Conservation (phyloP, 208 protist species). For the Blastocrithidia nonstop region DNA sequence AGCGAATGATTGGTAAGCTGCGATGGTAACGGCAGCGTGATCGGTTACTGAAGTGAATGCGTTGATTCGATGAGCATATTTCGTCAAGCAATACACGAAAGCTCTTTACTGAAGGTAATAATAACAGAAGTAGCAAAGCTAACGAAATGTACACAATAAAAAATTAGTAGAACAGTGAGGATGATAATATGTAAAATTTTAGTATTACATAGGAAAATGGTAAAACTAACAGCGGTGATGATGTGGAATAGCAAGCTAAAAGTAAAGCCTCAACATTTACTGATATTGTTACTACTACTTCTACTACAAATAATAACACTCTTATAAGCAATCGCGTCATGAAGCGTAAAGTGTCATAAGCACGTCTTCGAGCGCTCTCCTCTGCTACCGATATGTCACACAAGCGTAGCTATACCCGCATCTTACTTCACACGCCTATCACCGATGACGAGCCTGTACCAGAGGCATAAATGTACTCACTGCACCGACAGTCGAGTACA, state of each 20-base stretch:
- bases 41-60: background rate
- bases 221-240: too few relatives aligned
- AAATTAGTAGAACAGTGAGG: too few relatives aligned
- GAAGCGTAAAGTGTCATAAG: conserved; percentile 28
- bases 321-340: too few relatives aligned
- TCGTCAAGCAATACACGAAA: background rate
- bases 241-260: too few relatives aligned
- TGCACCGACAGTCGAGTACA: conserved; percentile 19
- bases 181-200: too few relatives aligned
- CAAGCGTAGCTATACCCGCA: conserved; percentile 31
- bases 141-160: too few relatives aligned
- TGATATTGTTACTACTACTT: too few relatives aligned
- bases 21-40: conserved; percentile 1
- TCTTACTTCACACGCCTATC: conserved; percentile 20
- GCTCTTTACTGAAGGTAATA: too few relatives aligned
- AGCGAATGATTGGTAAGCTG: background rate
- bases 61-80: background rate
- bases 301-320: too few relatives aligned
- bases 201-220: too few relatives aligned
- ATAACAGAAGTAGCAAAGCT: too few relatives aligned
- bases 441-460: conserved; percentile 54
- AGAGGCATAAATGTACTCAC: conserved; percentile 41
- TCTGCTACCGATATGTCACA: conserved; percentile 19
- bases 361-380: conserved; percentile 15
- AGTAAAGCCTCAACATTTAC: too few relatives aligned